These are phyloP conservation scores for Phaeosphaeria sp. DNA, from an alignment of 2,329 filamentous ascomycete species.

Conservation along the genomic window DNA sequence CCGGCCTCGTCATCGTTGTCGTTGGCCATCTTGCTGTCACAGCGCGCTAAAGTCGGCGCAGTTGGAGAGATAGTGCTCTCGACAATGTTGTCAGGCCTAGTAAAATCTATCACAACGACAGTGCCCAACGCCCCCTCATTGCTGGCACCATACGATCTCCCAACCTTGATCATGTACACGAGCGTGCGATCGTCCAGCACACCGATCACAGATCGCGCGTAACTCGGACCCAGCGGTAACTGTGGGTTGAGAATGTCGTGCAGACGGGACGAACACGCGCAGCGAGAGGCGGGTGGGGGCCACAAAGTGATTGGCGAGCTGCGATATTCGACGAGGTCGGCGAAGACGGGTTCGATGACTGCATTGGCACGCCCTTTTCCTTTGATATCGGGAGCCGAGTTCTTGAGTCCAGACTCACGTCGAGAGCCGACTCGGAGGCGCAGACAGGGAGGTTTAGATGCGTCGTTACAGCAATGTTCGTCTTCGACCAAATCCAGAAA, in stretches of 20 bases:
- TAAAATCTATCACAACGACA: conserved; percentile 44
- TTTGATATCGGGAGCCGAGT: conserved; percentile 1
- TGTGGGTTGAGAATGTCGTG: conserved; percentile 44
- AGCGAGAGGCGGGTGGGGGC: conserved; percentile 37
- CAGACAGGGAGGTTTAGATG: conserved; percentile 45
- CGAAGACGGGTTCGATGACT: conserved; percentile 3
- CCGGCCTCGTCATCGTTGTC: background rate
- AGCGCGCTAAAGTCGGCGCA: conserved; percentile 1
- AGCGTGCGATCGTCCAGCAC: conserved; percentile 41
- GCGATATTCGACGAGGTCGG: conserved; percentile 28
- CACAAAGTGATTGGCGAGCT: conserved; percentile 42
- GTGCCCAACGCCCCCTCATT: conserved; percentile 30
- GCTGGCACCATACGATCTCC: conserved; percentile 23
- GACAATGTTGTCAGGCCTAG: conserved; percentile 8
- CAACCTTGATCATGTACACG: conserved; percentile 42
- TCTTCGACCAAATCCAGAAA: conserved; percentile 68
- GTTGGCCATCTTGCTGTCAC: conserved; percentile 10
- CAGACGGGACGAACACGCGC: conserved; percentile 34
- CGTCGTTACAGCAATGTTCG: conserved; percentile 44
- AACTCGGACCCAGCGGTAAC: conserved; percentile 9
- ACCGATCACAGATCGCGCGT: conserved; percentile 31
- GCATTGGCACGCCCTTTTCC: conserved; percentile 9
- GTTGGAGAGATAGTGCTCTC: background rate
- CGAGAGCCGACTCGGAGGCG: conserved; percentile 60
- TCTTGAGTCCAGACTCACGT: conserved; percentile 38